Base-by-base conservation (phyloP, 2,329 filamentous ascomycete species). In the Metarhizium anisopliae region DNA sequence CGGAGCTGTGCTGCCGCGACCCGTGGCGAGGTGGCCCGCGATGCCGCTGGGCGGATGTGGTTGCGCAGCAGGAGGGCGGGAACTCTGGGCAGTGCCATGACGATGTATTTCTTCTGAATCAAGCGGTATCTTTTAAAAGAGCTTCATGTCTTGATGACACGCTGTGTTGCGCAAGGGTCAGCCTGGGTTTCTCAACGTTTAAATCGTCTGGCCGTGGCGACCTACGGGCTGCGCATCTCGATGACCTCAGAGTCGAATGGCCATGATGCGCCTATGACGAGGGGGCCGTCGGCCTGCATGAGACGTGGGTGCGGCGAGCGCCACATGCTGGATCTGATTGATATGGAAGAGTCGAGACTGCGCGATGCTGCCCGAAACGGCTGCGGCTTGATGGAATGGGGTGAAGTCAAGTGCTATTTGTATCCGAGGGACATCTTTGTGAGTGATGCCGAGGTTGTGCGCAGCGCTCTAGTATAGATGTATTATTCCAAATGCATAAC, bases 41-140 rank as follows among this genome's bases (percentile, higher is more conserved):
- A 43, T 25, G 58, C 47, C 14, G 47, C 47, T n/a, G 51, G 57
- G 43, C 50, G 56, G 55, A 60, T 57, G 47, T 47, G 57, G 52
- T 35, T 52, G 38, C 59, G 58, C 14, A 61, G 55, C 47, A 59
- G 42, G 32, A 54, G 57, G 53, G 47, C 55, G 3, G 58, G 56
- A 3, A 56, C 55, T 56, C 55, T 56, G 25, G 59, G 56, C 51
- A 57, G 36, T 25, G 60, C 47, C 60, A 60, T 60, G 42, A 14
- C 49, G 13, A 20, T 25, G 25, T 25, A 25, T 25, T 25, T 25
- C 25, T 4, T 25, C 4, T 25, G 25, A 25, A 25, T 25, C 25
- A 25, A 25, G 25, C 25, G 25, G 25, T 25, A 1, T 25, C 25
- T 25, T 25, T 25, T 25, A 25, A 25, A 25, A 25, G 25, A 25